Base-by-base conservation (phyloP, 2,329 filamentous ascomycete species). In the Alternaria postmessia region DNA sequence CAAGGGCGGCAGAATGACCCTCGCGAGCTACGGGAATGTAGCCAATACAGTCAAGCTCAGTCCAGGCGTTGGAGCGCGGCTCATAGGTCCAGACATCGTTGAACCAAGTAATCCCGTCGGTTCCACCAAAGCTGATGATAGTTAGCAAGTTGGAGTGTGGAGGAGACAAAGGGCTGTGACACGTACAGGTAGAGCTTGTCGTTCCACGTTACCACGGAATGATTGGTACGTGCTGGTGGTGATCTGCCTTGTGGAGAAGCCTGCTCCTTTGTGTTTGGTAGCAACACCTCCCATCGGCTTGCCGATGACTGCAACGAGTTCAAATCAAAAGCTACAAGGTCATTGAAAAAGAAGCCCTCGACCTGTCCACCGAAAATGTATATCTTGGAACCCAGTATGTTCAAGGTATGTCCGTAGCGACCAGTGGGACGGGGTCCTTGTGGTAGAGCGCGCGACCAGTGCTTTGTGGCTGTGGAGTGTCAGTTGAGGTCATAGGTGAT, bases 81-180 rank as follows among this genome's bases (percentile, higher is more conserved):
- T 97, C 94, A 77, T 95, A 99, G 53, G 90, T 92, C 95, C 95
- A 99, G 48, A 99, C 95, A 76, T 99, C 95, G 78, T 98, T 99
- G 82, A 98, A 99, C 96, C 95, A 99, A 72, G 92, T 89, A 57
- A 94, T 88, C 41, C 95, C 95, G 75, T 99, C 97, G 2, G 95
- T 99, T 64, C 95, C 95, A 69, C 95, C 95, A 76, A 99, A 99
- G n/a, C 91, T 95, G 68, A 11, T 18, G 54, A 48, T 57, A 46
- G 22, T 66, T 68, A 59, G 68, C 60, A 60, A 22, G 53, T 30
- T 36, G 26, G 26, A 30, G 14, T 11, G 30, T 16, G 30, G 30
- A 22, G 20, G n/a, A 38, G 18, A 86, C 91, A 84, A 86, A 94
- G 3, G 24, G 36, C n/a, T 26, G 34, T 20, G n/a, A 22, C 49